These are phyloP conservation scores for Mycena crocata DNA, from an alignment of 768 basidiomycete genomes.

Conservation along the genomic window DNA sequence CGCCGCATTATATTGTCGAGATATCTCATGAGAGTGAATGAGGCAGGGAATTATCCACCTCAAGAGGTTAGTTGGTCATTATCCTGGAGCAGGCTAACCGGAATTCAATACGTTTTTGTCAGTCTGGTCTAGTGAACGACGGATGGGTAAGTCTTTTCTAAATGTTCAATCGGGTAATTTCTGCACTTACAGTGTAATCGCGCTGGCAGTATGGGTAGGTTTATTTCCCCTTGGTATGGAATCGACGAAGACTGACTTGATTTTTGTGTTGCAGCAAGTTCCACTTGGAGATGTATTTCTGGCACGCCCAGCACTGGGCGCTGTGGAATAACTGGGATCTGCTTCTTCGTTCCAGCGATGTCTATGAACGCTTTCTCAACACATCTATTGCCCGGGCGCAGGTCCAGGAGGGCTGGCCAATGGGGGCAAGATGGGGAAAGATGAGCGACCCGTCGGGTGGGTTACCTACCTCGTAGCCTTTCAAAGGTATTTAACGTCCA, in stretches of 20 bases:
- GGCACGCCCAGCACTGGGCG: constrained; percentile 70
- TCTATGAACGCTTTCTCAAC: constrained; percentile 61
- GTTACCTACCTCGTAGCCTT: neutral
- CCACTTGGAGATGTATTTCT: constrained; percentile 72
- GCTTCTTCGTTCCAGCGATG: constrained; percentile 54
- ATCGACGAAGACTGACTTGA: neutral
- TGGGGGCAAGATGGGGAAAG: constrained; percentile 73
- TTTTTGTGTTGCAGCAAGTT: constrained; percentile 56
- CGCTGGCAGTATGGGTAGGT: constrained; percentile 51
- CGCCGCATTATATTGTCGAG: constrained; percentile 66
- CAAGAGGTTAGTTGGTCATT: constrained; percentile 59
- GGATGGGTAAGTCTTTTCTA: constrained; percentile 62
- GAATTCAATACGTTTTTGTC: neutral
- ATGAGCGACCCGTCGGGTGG: constrained; percentile 71
- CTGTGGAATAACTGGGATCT: constrained; percentile 72
- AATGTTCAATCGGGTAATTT: too few species aligned
- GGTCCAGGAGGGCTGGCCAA: constrained; percentile 61
- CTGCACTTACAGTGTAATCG: neutral
- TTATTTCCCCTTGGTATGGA: neutral
- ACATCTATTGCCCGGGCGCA: constrained; percentile 60
- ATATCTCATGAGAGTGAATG: constrained; percentile 69
- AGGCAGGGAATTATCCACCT: constrained; percentile 65
- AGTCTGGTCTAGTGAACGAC: constrained; percentile 68
- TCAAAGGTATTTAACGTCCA: neutral
- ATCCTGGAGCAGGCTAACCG: constrained; percentile 15